Percentiles rank a stretch among this genome's conserved stretches.
Evolutionary conservation across 2,329 filamentous ascomycete species (phyloP).

Genomic region (Hypoxylon sp.): DNA sequence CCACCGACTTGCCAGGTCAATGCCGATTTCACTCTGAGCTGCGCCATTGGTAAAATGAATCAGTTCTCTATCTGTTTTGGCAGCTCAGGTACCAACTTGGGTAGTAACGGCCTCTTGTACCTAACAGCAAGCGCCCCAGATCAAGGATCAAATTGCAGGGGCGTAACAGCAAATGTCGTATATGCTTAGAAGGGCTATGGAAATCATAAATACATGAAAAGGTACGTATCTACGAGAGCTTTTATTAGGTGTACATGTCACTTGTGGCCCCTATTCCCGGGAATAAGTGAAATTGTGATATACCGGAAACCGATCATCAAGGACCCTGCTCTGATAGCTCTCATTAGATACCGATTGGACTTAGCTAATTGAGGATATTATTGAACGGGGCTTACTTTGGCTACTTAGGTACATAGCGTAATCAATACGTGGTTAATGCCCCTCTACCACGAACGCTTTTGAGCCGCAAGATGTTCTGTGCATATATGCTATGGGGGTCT

Average conservation of each 20-base stretch:
- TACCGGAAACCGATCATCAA: neutral
- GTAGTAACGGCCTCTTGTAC: slow-evolving; percentile 12
- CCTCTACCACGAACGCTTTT: neutral
- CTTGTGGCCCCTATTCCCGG: neutral
- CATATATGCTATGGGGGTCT: neutral
- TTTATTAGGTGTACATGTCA: neutral
- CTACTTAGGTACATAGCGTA: no score
- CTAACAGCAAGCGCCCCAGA: slow-evolving; percentile 5
- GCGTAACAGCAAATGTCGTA: slow-evolving; percentile 5
- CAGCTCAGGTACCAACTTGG: neutral
- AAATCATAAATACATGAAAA: neutral
- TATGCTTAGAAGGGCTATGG: neutral
- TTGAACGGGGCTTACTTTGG: neutral
- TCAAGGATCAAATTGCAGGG: slow-evolving; percentile 10
- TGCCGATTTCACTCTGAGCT: slow-evolving; percentile 8
- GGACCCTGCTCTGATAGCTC: neutral
- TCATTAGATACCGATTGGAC: neutral
- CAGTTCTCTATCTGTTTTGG: slow-evolving; percentile 19
- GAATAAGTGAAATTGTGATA: slow-evolving; percentile 9
- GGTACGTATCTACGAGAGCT: neutral
- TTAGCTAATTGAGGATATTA: neutral
- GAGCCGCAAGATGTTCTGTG: neutral
- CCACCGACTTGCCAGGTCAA: slow-evolving; percentile 12
- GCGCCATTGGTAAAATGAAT: slow-evolving; percentile 3
- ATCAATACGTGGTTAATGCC: no score